Conservation (phyloP, 2,329 filamentous ascomycete species). For the Dactylellina sp. region DNA sequence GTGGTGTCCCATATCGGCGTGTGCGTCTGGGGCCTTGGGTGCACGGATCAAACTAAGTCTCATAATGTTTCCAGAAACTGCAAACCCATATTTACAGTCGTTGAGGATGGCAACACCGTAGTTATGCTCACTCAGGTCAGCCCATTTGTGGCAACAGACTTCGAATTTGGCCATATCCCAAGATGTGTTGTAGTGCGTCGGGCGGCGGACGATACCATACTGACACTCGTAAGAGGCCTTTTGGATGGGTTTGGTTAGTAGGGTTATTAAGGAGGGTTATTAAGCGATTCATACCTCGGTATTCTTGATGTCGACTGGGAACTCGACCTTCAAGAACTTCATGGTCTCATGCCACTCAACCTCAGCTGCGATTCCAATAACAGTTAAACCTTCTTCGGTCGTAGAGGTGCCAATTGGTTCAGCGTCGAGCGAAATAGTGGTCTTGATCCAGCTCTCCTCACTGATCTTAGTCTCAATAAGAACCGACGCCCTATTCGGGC, state of each 20-base stretch:
- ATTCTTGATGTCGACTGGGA: constrained; percentile 90
- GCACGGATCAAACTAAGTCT: constrained; percentile 85
- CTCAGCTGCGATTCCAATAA: constrained; percentile 82
- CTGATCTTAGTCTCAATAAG: constrained; percentile 88
- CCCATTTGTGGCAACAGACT: constrained; percentile 95
- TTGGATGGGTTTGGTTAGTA: neutral
- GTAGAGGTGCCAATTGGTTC: constrained; percentile 62
- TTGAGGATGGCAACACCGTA: constrained; percentile 95
- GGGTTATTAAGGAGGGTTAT: neutral
- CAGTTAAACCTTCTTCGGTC: constrained; percentile 73
- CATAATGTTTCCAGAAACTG: constrained; percentile 89
- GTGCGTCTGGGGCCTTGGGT: constrained; percentile 90
- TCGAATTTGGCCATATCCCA: constrained; percentile 99
- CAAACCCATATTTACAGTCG: constrained; percentile 95
- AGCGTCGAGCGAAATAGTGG: constrained; percentile 82
- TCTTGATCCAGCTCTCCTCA: constrained; percentile 84
- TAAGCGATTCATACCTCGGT: constrained; percentile 77
- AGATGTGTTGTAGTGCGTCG: constrained; percentile 96
- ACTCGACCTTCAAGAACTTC: constrained; percentile 99
- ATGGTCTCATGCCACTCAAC: constrained; percentile 98
- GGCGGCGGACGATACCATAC: constrained; percentile 86
- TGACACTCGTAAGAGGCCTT: constrained; percentile 81
- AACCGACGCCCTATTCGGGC: constrained; percentile 81
- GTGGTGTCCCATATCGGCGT: constrained; percentile 93
- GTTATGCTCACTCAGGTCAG: constrained; percentile 85